These are phyloP conservation scores for Coemansia sp. DNA, from an alignment of 192 early-diverging fungal species.

Conservation along the genomic window DNA sequence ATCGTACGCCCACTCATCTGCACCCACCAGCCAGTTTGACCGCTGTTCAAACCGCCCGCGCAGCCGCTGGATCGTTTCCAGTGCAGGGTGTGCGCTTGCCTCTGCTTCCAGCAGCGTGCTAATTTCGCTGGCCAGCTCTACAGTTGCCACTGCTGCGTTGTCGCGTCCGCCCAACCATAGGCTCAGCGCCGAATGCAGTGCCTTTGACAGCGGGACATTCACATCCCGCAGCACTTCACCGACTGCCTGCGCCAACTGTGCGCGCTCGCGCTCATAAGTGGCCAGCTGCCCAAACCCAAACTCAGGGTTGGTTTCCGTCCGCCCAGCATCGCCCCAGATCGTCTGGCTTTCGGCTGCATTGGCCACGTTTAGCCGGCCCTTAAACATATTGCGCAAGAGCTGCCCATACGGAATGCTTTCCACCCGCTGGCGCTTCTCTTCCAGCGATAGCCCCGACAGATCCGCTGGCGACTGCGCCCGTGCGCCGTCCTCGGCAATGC, in stretches of 20 bases:
- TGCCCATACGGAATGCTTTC: constrained; percentile 78
- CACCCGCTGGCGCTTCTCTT: constrained; percentile 42
- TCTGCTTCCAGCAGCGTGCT: constrained; percentile 49
- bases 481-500: constrained; percentile 18
- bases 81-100: constrained; percentile 9
- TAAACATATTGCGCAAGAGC: constrained; percentile 77
- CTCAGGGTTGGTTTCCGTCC: constrained; percentile 67
- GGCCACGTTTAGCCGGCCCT: constrained; percentile 69
- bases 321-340: constrained; percentile 64
- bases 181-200: constrained; percentile 60
- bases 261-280: constrained; percentile 64
- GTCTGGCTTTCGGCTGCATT: constrained; percentile 72
- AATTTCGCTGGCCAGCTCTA: constrained; percentile 52
- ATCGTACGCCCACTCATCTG: constrained; percentile 84
- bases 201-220: constrained; percentile 46
- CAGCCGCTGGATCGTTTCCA: constrained; percentile 26
- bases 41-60: constrained; percentile 53
- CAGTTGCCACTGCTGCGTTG: constrained; percentile 57
- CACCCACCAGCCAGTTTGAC: constrained; percentile 88
- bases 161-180: constrained; percentile 65
- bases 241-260: constrained; percentile 63
- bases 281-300: constrained; percentile 82
- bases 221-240: constrained; percentile 58
- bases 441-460: constrained; percentile 25
- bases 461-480: constrained; percentile 1